phyloP scores from a whole-genome alignment of 1,284 basidiomycete species.

The Ceratobasidium sp. region DNA sequence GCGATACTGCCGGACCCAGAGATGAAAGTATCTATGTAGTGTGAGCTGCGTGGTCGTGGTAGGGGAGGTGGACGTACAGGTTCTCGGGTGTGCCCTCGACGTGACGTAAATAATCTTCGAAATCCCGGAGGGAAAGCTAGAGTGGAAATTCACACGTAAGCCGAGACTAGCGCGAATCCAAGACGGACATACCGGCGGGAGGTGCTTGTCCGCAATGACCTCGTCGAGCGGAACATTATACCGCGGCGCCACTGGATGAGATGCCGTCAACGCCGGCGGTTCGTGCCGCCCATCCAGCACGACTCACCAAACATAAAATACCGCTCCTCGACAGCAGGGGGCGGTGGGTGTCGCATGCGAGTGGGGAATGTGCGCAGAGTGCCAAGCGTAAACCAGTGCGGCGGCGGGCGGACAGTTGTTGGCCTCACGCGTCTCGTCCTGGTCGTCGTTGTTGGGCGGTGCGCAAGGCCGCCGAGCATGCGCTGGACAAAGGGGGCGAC shows the following conservation, averaged over 20 bases:
- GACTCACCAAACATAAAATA: conserved; percentile 30
- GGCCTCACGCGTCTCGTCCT: conserved; percentile 1
- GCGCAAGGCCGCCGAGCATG: conserved; percentile 11
- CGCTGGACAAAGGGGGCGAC: conserved; percentile 6
- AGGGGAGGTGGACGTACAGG: conserved; percentile 36
- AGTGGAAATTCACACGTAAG: conserved; percentile 7
- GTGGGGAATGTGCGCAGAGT: conserved; percentile 11
- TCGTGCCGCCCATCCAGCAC: background rate
- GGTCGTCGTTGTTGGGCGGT: background rate
- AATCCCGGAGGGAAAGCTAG: conserved; percentile 36
- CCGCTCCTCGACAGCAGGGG: conserved; percentile 16
- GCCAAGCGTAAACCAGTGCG: conserved; percentile 42
- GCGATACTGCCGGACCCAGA: conserved; percentile 44
- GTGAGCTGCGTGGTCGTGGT: background rate
- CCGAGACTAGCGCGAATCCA: background rate
- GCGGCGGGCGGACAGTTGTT: conserved; percentile 1
- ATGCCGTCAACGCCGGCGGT: background rate
- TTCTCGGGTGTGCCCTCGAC: conserved; percentile 44
- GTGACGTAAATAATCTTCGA: conserved; percentile 44
- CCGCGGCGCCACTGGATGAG: conserved; percentile 13
- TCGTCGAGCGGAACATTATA: conserved; percentile 31
- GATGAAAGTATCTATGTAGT: conserved; percentile 37
- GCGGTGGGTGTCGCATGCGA: conserved; percentile 26
- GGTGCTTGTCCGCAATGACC: conserved; percentile 32
- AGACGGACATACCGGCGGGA: conserved; percentile 24